Base-by-base conservation (phyloP, 306 rosid species). In the Dicorynia guianensis region DNA sequence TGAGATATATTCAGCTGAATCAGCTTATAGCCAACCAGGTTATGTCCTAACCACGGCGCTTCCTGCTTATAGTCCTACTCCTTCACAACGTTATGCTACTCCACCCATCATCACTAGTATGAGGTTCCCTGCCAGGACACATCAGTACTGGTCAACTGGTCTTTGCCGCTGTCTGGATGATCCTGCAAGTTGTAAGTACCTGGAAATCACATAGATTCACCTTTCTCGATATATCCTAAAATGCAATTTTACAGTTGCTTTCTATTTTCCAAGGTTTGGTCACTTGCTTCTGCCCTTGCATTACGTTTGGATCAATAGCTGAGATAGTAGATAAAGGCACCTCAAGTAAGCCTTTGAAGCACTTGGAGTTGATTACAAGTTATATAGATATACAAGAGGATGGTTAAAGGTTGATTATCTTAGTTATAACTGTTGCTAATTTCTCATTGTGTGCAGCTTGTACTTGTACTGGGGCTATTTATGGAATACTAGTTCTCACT, bases 271-370 rank as follows among this genome's bases (percentile, higher is more conserved):
- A 61, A 90, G 96, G 90, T 78, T 14, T 87, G 64, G 89, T 88
- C 40, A 91, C 96, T 78, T 81, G 77, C 71, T 76, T 65, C 75
- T 91, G 93, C 79, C 93, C 96, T 43, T 89, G 92, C 71, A 73
- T 89, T 80, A 87, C 96, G 4, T 91, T 91, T 69, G 93, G 96
- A 35, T 70, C 76, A 83, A 84, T 91, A 15, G 87, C 93, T 54
- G 90, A 89, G 74, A 78, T 91, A 65, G 75, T 91, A 6, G 74
- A 67, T 44, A 78, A 75, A 82, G 97, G 89, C 60, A 73, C 62
- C 40, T 48, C 84, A 67, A 39, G 93, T 89, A 87, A 86, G 92
- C 6, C 33, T 65, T 14, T 12, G 47, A 46, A 42, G 33, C 7
- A 15, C 36, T 25, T 18, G 11, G 0, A 43, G 20, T 17, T 42